A percentile compares a stretch with the other conserved stretches of the same genome.
phyloP scores from a whole-genome alignment of 2,329 filamentous ascomycete species.

The Claviceps fusiformis region DNA sequence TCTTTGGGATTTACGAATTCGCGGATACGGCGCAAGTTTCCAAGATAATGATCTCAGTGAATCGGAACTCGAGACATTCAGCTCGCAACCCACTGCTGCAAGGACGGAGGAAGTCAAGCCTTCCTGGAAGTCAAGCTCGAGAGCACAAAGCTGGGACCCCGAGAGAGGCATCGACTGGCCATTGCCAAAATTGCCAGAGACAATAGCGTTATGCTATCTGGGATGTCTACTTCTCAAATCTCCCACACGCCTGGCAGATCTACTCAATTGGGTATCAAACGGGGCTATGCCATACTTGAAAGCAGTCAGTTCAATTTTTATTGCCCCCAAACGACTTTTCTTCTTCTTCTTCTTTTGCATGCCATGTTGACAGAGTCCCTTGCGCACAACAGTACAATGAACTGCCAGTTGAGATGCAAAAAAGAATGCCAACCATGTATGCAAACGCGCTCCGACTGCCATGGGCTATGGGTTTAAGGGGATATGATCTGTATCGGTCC shows the following conservation, averaged over 20 bases:
- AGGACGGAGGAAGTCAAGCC: slow-evolving; percentile 10
- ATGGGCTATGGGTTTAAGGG: slow-evolving; percentile 25
- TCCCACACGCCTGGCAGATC: slow-evolving; percentile 61
- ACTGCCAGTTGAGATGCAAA: slow-evolving; percentile 51
- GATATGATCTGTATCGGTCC: slow-evolving; percentile 49
- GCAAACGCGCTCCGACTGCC: slow-evolving; percentile 43
- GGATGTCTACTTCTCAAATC: slow-evolving; percentile 62
- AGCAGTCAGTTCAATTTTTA: slow-evolving; percentile 34
- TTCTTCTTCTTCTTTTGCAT: neutral
- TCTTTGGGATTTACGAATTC: slow-evolving; percentile 64
- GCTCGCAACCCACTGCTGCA: slow-evolving; percentile 20
- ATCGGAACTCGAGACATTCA: slow-evolving; percentile 22
- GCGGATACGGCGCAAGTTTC: slow-evolving; percentile 27
- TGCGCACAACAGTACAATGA: slow-evolving; percentile 33
- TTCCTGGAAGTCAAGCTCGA: slow-evolving; percentile 17
- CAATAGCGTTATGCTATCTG: slow-evolving; percentile 67
- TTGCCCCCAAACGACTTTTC: neutral
- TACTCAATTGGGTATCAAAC: slow-evolving; percentile 52
- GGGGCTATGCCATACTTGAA: slow-evolving; percentile 60
- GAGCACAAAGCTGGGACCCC: slow-evolving; percentile 29
- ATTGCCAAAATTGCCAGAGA: slow-evolving; percentile 58
- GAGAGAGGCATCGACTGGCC: slow-evolving; percentile 34
- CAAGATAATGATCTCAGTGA: slow-evolving; percentile 13
- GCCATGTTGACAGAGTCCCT: neutral
- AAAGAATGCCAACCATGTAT: slow-evolving; percentile 49